phyloP scores from a whole-genome alignment of 768 basidiomycete genomes.

The Leccinum rimulosum region DNA sequence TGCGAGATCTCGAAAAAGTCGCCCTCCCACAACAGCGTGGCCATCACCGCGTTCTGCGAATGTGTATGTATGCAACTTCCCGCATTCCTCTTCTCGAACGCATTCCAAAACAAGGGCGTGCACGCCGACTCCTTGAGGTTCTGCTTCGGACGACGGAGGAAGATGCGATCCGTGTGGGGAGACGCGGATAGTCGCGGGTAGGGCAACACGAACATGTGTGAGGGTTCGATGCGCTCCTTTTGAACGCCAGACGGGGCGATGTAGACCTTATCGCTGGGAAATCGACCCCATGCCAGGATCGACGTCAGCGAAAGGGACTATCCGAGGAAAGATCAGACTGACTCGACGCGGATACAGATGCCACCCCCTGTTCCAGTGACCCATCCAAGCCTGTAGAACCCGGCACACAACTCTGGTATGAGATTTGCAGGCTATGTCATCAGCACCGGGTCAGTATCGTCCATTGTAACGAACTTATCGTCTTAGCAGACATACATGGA shows the following conservation, averaged over 20 bases:
- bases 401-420: constrained; percentile 80
- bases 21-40: constrained; percentile 73
- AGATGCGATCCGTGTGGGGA: constrained; percentile 67
- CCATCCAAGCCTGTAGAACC: constrained; percentile 88
- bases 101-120: constrained; percentile 91
- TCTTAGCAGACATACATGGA: constrained; percentile 45
- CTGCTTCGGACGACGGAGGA: constrained; percentile 69
- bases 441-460: not conserved
- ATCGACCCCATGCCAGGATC: not conserved
- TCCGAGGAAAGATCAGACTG: constrained; percentile 17
- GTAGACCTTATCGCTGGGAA: constrained; percentile 66
- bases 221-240: constrained; percentile 80
- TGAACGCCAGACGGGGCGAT: constrained; percentile 90
- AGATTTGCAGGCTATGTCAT: constrained; percentile 77
- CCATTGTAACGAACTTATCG: not conserved
- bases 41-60: constrained; percentile 88
- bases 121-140: constrained; percentile 84
- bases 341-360: constrained; percentile 73
- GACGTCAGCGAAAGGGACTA: not conserved
- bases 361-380: constrained; percentile 89
- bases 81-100: constrained; percentile 74
- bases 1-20: constrained; percentile 77
- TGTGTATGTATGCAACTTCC: constrained; percentile 92
- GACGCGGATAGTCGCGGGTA: constrained; percentile 61
- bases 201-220: constrained; percentile 86